Evolutionary conservation across 2,329 filamentous ascomycete genomes (phyloP).

Genomic region (Ilyonectria mors-panacis): DNA sequence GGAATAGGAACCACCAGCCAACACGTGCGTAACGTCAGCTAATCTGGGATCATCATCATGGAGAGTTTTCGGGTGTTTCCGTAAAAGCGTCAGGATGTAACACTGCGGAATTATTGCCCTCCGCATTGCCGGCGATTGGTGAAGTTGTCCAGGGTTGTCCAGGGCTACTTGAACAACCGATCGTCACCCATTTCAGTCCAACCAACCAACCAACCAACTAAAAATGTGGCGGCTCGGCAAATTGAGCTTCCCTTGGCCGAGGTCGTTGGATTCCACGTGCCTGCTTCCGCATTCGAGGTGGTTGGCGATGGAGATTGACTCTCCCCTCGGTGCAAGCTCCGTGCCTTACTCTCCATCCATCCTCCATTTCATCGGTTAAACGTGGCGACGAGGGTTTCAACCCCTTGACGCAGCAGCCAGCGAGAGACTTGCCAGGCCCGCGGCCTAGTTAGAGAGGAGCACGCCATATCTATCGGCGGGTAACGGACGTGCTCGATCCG

Average conservation of each 20-base stretch:
- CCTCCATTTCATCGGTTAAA: conserved; percentile 18
- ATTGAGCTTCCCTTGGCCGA: conserved; percentile 8
- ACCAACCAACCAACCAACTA: neutral
- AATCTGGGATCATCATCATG: conserved; percentile 24
- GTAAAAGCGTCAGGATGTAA: conserved; percentile 7
- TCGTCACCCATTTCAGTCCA: neutral
- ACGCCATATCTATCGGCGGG: conserved; percentile 43
- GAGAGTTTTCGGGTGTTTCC: conserved; percentile 26
- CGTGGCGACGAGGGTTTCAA: conserved; percentile 24
- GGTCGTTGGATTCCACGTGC: conserved; percentile 3
- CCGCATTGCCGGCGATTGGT: conserved; percentile 5
- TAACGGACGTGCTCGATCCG: conserved; percentile 43
- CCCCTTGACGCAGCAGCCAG: neutral
- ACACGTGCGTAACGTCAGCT: conserved; percentile 43
- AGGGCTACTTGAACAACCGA: neutral
- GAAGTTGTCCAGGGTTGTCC: neutral
- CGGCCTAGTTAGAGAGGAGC: conserved; percentile 19
- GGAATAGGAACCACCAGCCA: conserved; percentile 25
- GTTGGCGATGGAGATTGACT: neutral
- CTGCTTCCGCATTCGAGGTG: neutral
- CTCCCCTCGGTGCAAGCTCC: neutral
- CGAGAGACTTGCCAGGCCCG: conserved; percentile 4
- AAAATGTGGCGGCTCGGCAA: conserved; percentile 13
- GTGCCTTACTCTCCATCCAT: neutral
- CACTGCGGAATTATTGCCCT: neutral